Conservation (phyloP, 2,329 filamentous ascomycete genomes). For the Blumeriella jaapii region DNA sequence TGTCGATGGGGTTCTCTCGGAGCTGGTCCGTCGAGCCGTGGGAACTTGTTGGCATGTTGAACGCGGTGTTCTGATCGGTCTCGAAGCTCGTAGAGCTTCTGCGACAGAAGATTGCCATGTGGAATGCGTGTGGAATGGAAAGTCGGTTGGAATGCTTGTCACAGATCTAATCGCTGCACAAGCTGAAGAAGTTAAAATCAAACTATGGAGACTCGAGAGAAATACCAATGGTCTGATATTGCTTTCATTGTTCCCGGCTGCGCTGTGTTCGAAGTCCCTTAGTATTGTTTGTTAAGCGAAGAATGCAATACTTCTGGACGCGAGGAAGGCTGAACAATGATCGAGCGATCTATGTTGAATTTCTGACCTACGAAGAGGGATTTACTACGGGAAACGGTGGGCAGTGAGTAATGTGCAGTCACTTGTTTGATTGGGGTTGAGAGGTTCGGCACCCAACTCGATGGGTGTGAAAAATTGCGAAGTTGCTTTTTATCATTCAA, state of each 20-base stretch:
- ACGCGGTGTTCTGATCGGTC: slow-evolving; percentile 1
- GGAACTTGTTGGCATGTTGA: slow-evolving; percentile 4
- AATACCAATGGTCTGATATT: slow-evolving; percentile 3
- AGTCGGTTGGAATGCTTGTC: not conserved
- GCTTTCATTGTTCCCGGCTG: slow-evolving; percentile 3
- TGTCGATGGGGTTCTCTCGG: not conserved
- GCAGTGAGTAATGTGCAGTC: no score
- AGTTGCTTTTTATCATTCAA: no score
- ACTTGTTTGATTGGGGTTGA: no score
- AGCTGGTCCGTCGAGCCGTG: slow-evolving; percentile 3
- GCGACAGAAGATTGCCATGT: not conserved
- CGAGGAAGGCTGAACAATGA: no score
- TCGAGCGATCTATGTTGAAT: no score
- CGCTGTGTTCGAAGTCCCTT: slow-evolving; percentile 3
- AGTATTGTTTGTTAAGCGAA: slow-evolving; percentile 11
- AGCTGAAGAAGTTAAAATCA: no score
- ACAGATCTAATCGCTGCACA: not conserved
- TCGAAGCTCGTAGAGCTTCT: slow-evolving; percentile 6
- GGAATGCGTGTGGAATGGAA: not conserved
- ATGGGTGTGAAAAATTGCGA: no score
- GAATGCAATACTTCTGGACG: slow-evolving; percentile 6
- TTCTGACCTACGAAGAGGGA: no score
- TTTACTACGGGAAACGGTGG: no score
- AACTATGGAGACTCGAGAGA: no score
- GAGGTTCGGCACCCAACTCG: no score